A percentile compares a stretch with the other conserved stretches of the same genome.
phyloP scores from a whole-genome alignment of 345 rosid genomes.

The Rhodamnia argentea region DNA sequence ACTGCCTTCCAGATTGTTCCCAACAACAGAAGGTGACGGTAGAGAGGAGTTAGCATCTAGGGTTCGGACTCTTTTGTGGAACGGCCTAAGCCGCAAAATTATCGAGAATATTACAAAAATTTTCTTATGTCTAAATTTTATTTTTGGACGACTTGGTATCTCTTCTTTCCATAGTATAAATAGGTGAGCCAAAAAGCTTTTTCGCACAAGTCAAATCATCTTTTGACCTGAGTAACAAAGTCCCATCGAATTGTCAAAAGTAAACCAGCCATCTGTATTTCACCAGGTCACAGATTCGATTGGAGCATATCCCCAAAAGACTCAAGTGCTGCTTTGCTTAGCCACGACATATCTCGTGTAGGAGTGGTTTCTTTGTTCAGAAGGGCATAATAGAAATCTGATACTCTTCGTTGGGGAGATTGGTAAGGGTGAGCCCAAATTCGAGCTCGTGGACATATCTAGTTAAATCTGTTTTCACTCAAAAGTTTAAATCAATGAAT shows the following conservation, averaged over 20 bases:
- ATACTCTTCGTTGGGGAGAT: no score
- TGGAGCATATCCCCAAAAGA: no score
- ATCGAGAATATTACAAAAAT: neutral
- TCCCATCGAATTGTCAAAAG: neutral
- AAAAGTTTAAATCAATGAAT: no score
- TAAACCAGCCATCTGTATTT: neutral
- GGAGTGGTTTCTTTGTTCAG: neutral
- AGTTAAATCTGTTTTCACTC: no score
- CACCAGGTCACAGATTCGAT: neutral
- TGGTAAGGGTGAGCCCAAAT: no score
- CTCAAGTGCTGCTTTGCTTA: neutral
- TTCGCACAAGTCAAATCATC: no score
- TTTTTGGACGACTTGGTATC: neutral
- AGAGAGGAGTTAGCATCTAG: neutral
- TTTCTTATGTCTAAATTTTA: neutral
- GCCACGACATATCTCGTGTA: accelerated
- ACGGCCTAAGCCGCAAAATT: neutral
- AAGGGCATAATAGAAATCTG: no score
- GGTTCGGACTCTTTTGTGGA: neutral
- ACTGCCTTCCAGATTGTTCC: neutral
- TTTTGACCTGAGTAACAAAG: neutral
- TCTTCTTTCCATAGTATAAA: no score
- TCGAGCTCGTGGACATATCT: no score
- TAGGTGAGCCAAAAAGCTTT: no score
- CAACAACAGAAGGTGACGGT: neutral